Conservation (phyloP, 768 basidiomycete species). For the Leccinum uliginosum region DNA sequence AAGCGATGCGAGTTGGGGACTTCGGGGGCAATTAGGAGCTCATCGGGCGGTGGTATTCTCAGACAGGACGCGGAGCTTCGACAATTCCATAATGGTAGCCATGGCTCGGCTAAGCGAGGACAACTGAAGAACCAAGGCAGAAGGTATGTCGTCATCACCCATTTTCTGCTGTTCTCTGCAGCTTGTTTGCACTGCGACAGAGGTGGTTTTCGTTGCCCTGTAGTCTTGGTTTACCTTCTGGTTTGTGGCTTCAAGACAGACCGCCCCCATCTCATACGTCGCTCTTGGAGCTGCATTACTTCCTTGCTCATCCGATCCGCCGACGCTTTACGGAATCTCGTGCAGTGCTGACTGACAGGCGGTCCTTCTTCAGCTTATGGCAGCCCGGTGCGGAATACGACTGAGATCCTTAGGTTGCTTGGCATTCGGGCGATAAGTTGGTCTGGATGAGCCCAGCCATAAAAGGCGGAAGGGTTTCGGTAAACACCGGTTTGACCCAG, state of each 20-base stretch:
- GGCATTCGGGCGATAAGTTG: background rate
- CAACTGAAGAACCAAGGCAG: too few species aligned
- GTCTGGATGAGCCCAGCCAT: too few species aligned
- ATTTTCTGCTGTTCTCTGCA: background rate
- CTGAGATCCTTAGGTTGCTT: background rate
- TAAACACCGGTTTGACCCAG: too few species aligned
- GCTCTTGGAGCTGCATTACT: background rate
- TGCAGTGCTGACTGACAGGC: too few species aligned
- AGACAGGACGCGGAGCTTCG: too few species aligned
- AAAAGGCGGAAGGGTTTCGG: too few species aligned
- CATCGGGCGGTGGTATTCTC: too few species aligned
- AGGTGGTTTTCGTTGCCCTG: background rate
- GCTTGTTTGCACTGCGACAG: background rate
- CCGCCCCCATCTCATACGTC: background rate
- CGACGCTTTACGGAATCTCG: background rate
- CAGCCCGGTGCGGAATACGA: background rate
- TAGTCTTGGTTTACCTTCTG: background rate
- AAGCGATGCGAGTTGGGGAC: too few species aligned
- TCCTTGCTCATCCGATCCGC: background rate
- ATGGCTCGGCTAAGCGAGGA: too few species aligned
- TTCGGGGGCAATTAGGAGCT: too few species aligned
- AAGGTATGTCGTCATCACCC: background rate
- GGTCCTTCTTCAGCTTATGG: too few species aligned
- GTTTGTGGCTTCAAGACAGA: background rate
- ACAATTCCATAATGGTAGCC: too few species aligned